Conservation (phyloP, 345 rosid species). For the Gossypium thurberi region DNA sequence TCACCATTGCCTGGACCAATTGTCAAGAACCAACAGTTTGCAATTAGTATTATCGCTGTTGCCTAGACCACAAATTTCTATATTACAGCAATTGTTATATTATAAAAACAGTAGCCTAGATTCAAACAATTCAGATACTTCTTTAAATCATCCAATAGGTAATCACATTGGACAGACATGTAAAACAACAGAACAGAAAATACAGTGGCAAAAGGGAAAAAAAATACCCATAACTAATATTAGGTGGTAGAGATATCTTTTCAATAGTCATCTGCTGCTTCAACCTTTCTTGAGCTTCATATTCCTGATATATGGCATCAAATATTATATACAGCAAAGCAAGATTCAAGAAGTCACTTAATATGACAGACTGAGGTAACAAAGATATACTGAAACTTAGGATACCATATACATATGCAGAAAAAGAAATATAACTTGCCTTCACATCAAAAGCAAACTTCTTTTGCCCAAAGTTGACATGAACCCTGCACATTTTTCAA, state of each 20-base stretch:
- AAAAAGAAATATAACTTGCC: constrained; percentile 33
- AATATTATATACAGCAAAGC: not conserved
- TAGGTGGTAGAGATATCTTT: constrained; percentile 51
- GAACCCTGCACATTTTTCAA: constrained; percentile 50
- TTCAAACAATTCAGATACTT: not conserved
- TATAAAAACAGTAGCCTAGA: not conserved
- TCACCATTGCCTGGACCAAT: not conserved
- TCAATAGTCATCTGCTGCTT: constrained; percentile 61
- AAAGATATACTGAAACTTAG: not conserved
- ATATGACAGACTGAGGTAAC: not conserved
- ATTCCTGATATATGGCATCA: constrained; percentile 39
- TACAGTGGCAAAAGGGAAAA: not conserved
- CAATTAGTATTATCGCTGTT: not conserved
- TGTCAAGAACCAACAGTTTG: not conserved
- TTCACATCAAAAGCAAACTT: constrained; percentile 74
- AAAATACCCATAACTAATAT: constrained; percentile 66
- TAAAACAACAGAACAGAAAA: constrained; percentile 1
- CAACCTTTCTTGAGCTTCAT: constrained; percentile 70
- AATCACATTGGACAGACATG: not conserved
- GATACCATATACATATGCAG: not conserved
- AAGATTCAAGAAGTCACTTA: not conserved
- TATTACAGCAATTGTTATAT: not conserved
- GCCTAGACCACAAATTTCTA: not conserved
- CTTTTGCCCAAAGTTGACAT: constrained; percentile 81
- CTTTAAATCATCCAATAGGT: not conserved